Evolutionary conservation across 495 filamentous ascomycete species (phyloP).

Genomic region (Tuber umbilicatum): DNA sequence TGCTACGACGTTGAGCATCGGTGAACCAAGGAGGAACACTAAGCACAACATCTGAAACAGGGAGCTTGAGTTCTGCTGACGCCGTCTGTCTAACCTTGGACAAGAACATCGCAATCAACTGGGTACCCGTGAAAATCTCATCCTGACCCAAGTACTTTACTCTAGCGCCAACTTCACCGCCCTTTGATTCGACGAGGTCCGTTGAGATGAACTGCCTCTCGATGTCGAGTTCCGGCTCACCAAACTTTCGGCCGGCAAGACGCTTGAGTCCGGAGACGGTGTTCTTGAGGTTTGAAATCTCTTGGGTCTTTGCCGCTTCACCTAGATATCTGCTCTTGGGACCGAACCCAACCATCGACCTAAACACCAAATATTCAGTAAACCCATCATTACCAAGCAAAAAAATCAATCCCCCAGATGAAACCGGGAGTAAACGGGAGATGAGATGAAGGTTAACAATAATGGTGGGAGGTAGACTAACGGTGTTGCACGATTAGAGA

Average conservation of each 20-base stretch:
- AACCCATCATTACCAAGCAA: background rate
- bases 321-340: conserved; percentile 88
- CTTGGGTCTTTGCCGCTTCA: conserved; percentile 94
- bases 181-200: conserved; percentile 68
- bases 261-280: conserved; percentile 89
- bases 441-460: background rate
- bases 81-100: conserved; percentile 88
- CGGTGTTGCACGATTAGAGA: conserved; percentile 97
- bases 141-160: conserved; percentile 91
- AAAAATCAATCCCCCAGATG: background rate
- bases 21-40: conserved; percentile 97
- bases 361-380: conserved; percentile 45
- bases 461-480: conserved; percentile 51
- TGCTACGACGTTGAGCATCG: conserved; percentile 77
- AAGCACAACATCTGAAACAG: conserved; percentile 90
- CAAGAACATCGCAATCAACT: conserved; percentile 90
- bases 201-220: conserved; percentile 91
- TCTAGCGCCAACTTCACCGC: conserved; percentile 90
- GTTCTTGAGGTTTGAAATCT: conserved; percentile 99
- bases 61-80: conserved; percentile 77
- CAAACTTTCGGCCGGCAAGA: conserved; percentile 73
- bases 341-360: conserved; percentile 89
- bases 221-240: conserved; percentile 83
- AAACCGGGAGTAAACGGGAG: background rate
- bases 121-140: conserved; percentile 82